phyloP scores from a whole-genome alignment of 192 early-diverging fungal genomes.

The Umbelopsis sp. region DNA sequence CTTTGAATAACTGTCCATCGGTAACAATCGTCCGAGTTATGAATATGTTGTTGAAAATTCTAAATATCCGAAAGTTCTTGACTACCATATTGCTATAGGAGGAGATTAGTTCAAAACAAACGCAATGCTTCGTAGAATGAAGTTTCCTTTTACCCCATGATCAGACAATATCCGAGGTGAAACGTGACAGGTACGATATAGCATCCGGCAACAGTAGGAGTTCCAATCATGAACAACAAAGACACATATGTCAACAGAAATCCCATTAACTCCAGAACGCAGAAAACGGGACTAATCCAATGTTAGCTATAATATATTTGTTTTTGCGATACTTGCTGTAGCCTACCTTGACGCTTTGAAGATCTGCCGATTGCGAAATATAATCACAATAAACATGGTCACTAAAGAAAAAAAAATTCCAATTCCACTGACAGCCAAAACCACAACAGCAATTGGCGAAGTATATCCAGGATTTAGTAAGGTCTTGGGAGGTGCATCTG shows the following conservation, averaged over 20 bases:
- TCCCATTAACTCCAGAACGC: constrained; percentile 48
- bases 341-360: constrained; percentile 53
- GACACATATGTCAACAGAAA: constrained; percentile 48
- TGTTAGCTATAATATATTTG: background rate
- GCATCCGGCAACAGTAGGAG: constrained; percentile 33
- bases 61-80: constrained; percentile 54
- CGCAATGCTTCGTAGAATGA: background rate
- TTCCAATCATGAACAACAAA: constrained; percentile 34
- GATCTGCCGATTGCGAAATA: constrained; percentile 40
- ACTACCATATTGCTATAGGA: constrained; percentile 47
- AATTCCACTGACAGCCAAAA: constrained; percentile 35
- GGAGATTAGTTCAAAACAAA: background rate
- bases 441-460: constrained; percentile 36
- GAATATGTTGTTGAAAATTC: constrained; percentile 58
- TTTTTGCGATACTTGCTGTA: background rate
- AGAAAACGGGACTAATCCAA: constrained; percentile 47
- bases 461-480: constrained; percentile 44
- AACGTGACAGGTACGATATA: constrained; percentile 43
- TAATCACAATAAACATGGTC: constrained; percentile 40
- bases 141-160: constrained; percentile 26
- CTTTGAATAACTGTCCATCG: constrained; percentile 49
- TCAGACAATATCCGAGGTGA: constrained; percentile 41
- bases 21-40: constrained; percentile 46
- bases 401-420: constrained; percentile 40
- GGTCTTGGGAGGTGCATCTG: constrained; percentile 37